phyloP scores from a whole-genome alignment of 257 asterid genomes.

The Vinca minor region DNA sequence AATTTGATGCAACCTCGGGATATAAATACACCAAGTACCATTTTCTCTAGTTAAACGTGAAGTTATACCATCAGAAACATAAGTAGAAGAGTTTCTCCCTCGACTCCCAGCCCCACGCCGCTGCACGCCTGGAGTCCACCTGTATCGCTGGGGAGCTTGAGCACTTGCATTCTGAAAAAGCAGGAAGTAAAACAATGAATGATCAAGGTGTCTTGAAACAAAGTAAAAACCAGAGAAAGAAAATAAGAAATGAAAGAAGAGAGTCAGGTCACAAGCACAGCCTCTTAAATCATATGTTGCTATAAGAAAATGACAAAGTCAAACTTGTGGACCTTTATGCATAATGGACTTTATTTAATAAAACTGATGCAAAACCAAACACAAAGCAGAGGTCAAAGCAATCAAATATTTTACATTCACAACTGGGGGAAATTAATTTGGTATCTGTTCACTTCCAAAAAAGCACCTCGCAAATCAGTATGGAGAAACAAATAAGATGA shows the following conservation, averaged over 20 bases:
- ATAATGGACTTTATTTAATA: not conserved
- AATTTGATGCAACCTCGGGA: not conserved
- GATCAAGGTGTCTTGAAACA: slow-evolving; percentile 7
- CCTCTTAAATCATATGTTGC: not conserved
- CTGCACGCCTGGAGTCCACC: slow-evolving; percentile 31
- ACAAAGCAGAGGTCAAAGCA: not conserved
- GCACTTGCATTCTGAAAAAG: slow-evolving; percentile 26
- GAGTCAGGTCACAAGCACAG: not conserved
- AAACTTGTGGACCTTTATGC: not conserved
- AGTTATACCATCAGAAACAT: slow-evolving; percentile 29
- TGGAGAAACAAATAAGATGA: not conserved
- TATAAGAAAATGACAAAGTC: not conserved
- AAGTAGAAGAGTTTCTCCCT: slow-evolving; percentile 24
- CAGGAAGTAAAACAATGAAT: slow-evolving; percentile 8
- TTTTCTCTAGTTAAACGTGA: not conserved
- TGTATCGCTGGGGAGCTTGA: slow-evolving; percentile 16
- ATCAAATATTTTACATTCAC: not conserved
- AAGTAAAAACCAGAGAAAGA: not conserved
- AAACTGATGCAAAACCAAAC: not conserved
- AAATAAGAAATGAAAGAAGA: not conserved
- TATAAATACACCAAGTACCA: not conserved
- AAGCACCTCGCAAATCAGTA: not conserved
- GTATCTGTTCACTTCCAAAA: not conserved
- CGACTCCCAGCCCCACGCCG: slow-evolving; percentile 31
- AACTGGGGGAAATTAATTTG: not conserved